Evolutionary conservation across 257 asterid species (phyloP).

Genomic region (Knoxia roxburghii): DNA sequence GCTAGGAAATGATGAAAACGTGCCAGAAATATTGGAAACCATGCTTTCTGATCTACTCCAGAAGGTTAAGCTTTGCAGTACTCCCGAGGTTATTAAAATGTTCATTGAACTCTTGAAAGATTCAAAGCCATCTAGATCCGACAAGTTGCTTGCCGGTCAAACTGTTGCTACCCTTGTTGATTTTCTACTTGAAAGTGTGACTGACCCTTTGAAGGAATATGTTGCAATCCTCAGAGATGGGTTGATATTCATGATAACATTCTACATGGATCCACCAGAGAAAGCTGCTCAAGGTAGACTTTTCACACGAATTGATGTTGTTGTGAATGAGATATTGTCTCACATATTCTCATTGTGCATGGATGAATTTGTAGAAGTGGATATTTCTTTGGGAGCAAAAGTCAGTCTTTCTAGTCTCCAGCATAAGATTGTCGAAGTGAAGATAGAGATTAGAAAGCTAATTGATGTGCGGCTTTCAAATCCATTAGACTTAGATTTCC

Average conservation of each 20-base stretch:
- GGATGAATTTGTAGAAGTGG: background rate
- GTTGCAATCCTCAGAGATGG: background rate
- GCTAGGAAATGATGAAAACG: constrained; percentile 5
- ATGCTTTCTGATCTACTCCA: background rate
- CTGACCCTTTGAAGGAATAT: background rate
- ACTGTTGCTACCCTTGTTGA: background rate
- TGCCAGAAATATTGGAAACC: background rate
- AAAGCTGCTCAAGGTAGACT: background rate
- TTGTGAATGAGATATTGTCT: background rate
- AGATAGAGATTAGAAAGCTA: background rate
- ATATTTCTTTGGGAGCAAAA: too few relatives aligned
- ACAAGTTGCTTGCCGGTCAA: background rate
- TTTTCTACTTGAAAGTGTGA: background rate
- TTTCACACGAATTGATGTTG: background rate
- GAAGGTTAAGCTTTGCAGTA: background rate
- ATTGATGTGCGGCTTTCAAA: background rate
- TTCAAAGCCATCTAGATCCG: background rate
- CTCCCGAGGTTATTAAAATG: background rate
- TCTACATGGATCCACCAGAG: background rate
- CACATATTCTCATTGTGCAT: background rate
- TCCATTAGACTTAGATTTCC: background rate
- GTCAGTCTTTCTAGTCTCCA: too few relatives aligned
- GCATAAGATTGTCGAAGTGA: background rate
- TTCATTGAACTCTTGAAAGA: background rate
- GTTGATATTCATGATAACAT: background rate